Base-by-base conservation (phyloP, 371 early-diverging fungal species). In the Circinella minor region DNA sequence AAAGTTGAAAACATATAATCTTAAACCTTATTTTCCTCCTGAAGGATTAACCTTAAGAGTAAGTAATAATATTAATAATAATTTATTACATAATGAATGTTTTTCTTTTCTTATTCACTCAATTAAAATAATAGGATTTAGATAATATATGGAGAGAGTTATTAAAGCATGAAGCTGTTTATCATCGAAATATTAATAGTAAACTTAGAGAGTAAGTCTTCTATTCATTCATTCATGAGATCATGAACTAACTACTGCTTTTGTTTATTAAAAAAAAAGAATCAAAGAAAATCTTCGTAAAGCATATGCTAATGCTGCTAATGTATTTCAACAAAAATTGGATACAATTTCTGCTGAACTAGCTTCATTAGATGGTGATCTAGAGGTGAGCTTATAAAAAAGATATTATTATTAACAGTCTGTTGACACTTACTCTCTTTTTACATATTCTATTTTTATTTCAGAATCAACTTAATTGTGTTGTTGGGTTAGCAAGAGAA, bases 1-100 rank as follows among this genome's bases (percentile, higher is more conserved):
- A 36, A 98, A 97, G 82, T 86, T 95, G 15, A 93, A 92, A 74
- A 97, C 98, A 0, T 98, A 97, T 75, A 93, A 96, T 46, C 77
- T 97, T 51, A 84, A 86, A 47, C 90, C 94, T 3, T 97, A 96
- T 73, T 76, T 80, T 65, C 96, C 98, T 18, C 95, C 95, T 49
- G 78, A 81, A 4, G 96, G 94, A 0, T 71, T 93, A 43, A 86
- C 91, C 1, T 57, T 57, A 57, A 57, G 36, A 4, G 57, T 57
- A 57, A 57, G 51, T 57, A 27, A 34, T 20, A 55, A 8, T 18
- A 20, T 4, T n/a, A 15, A 8, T 15, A 55, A 17, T 55, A 55
- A n/a, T n/a, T n/a, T n/a, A n/a, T n/a, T n/a, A n/a, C n/a, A n/a
- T n/a, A n/a, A n/a, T n/a, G n/a, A n/a, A n/a, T n/a, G n/a, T n/a